Evolutionary conservation across 495 filamentous ascomycete genomes (phyloP).

Genomic region (Pseudomonodictys pantanalensis): DNA sequence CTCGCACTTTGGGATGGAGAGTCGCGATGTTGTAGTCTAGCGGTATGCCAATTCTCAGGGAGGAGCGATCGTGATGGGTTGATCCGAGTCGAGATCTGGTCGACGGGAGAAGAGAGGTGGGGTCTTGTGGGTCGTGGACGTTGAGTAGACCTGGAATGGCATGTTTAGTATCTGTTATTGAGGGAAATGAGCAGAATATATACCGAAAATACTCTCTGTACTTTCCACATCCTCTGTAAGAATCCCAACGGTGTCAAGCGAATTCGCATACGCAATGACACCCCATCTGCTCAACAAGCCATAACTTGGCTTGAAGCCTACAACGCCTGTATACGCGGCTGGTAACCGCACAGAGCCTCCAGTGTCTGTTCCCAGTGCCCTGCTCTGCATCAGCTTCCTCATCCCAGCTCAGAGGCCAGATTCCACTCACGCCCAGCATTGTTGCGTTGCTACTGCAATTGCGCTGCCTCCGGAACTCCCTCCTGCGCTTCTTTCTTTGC

Average conservation of each 20-base stretch:
- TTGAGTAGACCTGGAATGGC: constrained; percentile 47
- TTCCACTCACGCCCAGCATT: constrained; percentile 60
- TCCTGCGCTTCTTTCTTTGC: constrained; percentile 61
- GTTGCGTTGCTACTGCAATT: constrained; percentile 68
- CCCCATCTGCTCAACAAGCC: constrained; percentile 81
- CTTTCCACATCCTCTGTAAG: constrained; percentile 53
- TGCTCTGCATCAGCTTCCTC: constrained; percentile 30
- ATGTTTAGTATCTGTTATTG: neutral
- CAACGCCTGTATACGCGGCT: constrained; percentile 80
- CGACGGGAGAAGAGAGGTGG: constrained; percentile 61
- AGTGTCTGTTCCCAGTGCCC: constrained; percentile 89
- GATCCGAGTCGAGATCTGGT: constrained; percentile 42
- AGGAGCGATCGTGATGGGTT: neutral
- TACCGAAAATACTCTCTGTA: constrained; percentile 58
- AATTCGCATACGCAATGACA: constrained; percentile 93
- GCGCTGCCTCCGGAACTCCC: constrained; percentile 96
- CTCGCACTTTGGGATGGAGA: constrained; percentile 64
- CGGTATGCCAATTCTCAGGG: constrained; percentile 69
- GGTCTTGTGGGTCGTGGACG: constrained; percentile 68
- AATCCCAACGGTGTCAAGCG: constrained; percentile 89
- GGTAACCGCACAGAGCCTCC: constrained; percentile 90
- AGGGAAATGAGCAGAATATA: constrained; percentile 8
- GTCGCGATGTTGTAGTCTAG: constrained; percentile 85
- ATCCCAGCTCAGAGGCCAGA: neutral
- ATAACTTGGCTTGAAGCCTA: constrained; percentile 94